A percentile compares a stretch with the other conserved stretches of the same genome.
Conservation (phyloP, 768 basidiomycete genomes). For the Russula griseocarnosa region DNA sequence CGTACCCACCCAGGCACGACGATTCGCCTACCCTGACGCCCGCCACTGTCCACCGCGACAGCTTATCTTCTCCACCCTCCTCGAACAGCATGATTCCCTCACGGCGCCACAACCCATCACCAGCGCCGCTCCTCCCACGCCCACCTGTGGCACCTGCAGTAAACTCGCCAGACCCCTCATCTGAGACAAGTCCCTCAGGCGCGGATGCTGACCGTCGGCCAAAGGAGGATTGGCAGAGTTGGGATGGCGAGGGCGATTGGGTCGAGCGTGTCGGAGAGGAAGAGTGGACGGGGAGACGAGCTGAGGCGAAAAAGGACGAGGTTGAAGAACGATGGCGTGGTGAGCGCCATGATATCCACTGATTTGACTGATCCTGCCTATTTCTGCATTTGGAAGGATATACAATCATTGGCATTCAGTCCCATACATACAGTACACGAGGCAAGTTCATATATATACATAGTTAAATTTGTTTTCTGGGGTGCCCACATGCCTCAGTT, state of each 20-base stretch:
- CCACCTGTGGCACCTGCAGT: constrained; percentile 25
- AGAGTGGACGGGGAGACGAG: constrained; percentile 44
- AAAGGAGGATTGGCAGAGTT: constrained; percentile 44
- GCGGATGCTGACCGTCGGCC: constrained; percentile 20
- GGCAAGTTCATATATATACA: background rate
- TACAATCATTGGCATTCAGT: background rate
- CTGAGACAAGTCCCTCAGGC: constrained; percentile 15
- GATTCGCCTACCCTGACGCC: constrained; percentile 36
- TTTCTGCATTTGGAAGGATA: background rate
- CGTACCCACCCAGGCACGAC: constrained; percentile 59
- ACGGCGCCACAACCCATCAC: constrained; percentile 28
- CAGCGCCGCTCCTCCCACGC: constrained; percentile 29
- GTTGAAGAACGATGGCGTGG: constrained; percentile 34
- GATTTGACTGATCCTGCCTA: background rate
- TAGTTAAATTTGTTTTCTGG: background rate
- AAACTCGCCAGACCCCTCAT: constrained; percentile 19
- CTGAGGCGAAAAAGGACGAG: constrained; percentile 39
- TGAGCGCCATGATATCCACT: constrained; percentile 1
- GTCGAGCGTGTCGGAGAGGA: constrained; percentile 46
- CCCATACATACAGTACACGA: background rate
- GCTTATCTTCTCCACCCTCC: constrained; percentile 28
- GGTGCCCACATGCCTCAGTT: no score
- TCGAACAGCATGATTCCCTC: constrained; percentile 7
- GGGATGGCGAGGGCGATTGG: constrained; percentile 49
- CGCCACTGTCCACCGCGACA: constrained; percentile 33